phyloP scores from a whole-genome alignment of 192 early-diverging fungal species.

The Backusella psychrophila region DNA sequence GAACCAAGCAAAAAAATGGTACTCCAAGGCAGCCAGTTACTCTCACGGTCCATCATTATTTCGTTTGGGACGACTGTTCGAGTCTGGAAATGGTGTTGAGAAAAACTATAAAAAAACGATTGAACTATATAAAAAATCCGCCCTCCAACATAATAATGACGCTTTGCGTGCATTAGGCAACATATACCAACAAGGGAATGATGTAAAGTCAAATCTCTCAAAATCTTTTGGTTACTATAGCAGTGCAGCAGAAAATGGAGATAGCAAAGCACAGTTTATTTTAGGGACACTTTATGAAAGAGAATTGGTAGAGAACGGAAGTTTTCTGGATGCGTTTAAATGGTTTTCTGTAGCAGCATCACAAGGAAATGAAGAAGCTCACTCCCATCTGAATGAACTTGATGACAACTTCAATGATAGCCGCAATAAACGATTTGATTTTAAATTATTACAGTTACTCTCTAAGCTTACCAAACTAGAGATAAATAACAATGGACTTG shows the following conservation, averaged over 20 bases:
- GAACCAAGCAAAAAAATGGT: neutral
- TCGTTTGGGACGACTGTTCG: neutral
- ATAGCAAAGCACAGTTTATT: neutral
- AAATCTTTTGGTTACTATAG: neutral
- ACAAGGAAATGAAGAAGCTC: neutral
- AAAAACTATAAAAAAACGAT: neutral
- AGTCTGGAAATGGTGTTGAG: neutral
- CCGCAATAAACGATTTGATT: slow-evolving; percentile 5
- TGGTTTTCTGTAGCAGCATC: neutral
- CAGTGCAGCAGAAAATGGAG: neutral
- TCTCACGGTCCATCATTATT: neutral
- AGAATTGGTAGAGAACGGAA: neutral
- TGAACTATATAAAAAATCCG: neutral
- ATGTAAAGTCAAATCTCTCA: neutral
- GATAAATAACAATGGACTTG: neutral
- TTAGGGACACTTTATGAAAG: neutral
- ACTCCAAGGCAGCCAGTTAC: neutral
- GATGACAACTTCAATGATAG: neutral
- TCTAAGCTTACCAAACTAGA: neutral
- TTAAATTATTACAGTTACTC: neutral
- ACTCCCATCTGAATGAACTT: neutral
- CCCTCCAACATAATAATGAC: neutral
- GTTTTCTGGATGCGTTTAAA: neutral
- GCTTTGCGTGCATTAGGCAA: neutral
- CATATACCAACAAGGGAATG: neutral